A percentile compares a stretch with the other conserved stretches of the same genome.
Conservation (phyloP, 202 grass and related monocot genomes). For the Tripidium arundinaceum region DNA sequence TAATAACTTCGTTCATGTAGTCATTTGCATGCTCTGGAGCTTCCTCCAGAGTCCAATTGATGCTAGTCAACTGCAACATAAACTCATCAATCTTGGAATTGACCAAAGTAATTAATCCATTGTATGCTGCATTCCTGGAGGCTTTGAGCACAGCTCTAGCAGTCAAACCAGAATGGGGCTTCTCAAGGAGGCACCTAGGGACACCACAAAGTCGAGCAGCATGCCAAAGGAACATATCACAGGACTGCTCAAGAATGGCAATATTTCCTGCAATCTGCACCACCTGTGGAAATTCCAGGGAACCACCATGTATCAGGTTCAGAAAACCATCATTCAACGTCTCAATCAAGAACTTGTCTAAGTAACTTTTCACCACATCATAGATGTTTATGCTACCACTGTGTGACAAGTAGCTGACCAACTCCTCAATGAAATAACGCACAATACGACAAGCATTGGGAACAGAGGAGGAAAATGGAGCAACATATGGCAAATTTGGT, state of each 20-base stretch:
- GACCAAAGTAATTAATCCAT: slow-evolving; percentile 47
- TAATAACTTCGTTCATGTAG: slow-evolving; percentile 76
- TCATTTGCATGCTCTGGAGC: slow-evolving; percentile 75
- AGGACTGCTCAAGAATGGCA: slow-evolving; percentile 55
- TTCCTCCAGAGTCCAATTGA: slow-evolving; percentile 76
- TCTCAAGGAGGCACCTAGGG: slow-evolving; percentile 59
- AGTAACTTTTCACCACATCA: slow-evolving; percentile 67
- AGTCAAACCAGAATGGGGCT: slow-evolving; percentile 59
- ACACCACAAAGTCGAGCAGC: slow-evolving; percentile 57
- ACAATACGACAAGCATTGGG: slow-evolving; percentile 57
- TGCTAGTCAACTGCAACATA: slow-evolving; percentile 49
- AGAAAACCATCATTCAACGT: slow-evolving; percentile 60
- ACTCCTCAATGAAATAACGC: slow-evolving; percentile 68
- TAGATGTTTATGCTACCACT: slow-evolving; percentile 44
- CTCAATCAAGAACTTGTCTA: slow-evolving; percentile 82
- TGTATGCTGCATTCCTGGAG: slow-evolving; percentile 69
- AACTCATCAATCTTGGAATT: slow-evolving; percentile 75
- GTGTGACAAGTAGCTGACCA: slow-evolving; percentile 62
- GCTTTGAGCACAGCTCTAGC: slow-evolving; percentile 72
- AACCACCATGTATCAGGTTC: slow-evolving; percentile 56
- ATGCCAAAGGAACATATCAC: slow-evolving; percentile 69
- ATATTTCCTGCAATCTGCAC: slow-evolving; percentile 79
- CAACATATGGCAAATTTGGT: slow-evolving; percentile 60
- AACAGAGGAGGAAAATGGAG: slow-evolving; percentile 67
- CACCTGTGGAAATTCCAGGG: slow-evolving; percentile 43